Evolutionary conservation across 345 rosid genomes (phyloP).

Genomic region (Chamaenerion angustifolium): DNA sequence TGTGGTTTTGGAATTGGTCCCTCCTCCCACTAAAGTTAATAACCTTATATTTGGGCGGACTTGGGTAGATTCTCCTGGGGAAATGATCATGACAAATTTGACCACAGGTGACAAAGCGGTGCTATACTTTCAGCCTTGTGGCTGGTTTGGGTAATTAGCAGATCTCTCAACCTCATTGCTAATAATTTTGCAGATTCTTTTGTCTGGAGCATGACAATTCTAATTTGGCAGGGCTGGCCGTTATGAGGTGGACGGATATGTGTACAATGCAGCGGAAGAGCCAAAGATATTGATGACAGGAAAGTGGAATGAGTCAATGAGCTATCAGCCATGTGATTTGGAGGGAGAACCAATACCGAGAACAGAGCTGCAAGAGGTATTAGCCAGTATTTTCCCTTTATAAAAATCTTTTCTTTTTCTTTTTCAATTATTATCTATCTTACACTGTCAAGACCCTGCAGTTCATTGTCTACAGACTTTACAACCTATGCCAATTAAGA

Average conservation of each 20-base stretch:
- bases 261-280: constrained; percentile 61
- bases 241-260: constrained; percentile 78
- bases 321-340: constrained; percentile 67
- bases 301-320: constrained; percentile 66
- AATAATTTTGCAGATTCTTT: neutral
- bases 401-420: too few species aligned
- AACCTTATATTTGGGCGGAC: constrained; percentile 74
- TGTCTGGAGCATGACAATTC: neutral
- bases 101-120: constrained; percentile 73
- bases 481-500: too few species aligned
- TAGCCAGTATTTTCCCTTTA: neutral
- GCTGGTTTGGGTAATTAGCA: constrained; percentile 63
- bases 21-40: constrained; percentile 63
- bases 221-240: constrained; percentile 53
- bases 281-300: constrained; percentile 76
- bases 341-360: constrained; percentile 70
- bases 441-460: too few species aligned
- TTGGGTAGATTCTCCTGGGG: constrained; percentile 74
- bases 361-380: constrained; percentile 55
- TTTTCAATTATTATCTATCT: neutral
- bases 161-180: constrained; percentile 4
- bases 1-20: constrained; percentile 59
- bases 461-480: too few species aligned
- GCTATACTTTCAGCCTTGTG: constrained; percentile 66
- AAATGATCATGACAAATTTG: constrained; percentile 65